Base-by-base conservation (phyloP, 2,329 filamentous ascomycete genomes). In the Nakataea oryzae region DNA sequence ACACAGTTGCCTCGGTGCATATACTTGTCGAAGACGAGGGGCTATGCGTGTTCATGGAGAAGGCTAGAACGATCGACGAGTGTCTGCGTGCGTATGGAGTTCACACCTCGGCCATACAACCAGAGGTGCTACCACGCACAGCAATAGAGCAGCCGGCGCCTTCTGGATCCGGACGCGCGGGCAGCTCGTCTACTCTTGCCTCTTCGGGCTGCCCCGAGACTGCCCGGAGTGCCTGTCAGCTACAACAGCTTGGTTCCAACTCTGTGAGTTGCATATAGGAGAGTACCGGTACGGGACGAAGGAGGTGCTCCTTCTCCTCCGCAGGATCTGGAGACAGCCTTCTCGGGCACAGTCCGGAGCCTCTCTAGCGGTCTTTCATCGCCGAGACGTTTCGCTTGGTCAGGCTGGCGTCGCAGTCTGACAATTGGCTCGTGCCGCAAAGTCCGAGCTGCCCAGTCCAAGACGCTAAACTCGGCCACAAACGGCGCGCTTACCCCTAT, bases 81-180 rank as follows among this genome's bases (percentile, higher is more conserved):
- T 91, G 87, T 69, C 79, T 92, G 54, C 87, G 89, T 68, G 86
- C 83, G 2, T 90, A 90, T 68, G 89, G 87, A 6, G 85, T 92
- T 64, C 86, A 91, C 71, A 88, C 86, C 14, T 80, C 78, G 4
- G 91, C 89, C 1, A 70, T 93, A 34, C 88, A 91, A 73, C 88
- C 88, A 0, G 88, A 90, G 70, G 64, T 73, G 29, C 41, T 24
- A n/a, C 41, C 41, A 50, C 11, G 41, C 21, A n/a, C 11, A 9
- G 21, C 41, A 2, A n/a, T n/a, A 11, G 41, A 50, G 41, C 41
- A n/a, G 5, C 41, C 41, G 21, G 41, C 41, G 41, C 41, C 41
- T 13, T 9, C 21, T 24, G 41, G 17, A 11, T 50, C 41, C 41
- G 41, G 41, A n/a, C 21, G 17, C 41, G 21, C 41, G 11, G 41